Percentiles rank a stretch among this genome's conserved stretches.
Evolutionary conservation across 352 stramenopile genomes (phyloP).

Genomic region (Phytophthora ramorum): DNA sequence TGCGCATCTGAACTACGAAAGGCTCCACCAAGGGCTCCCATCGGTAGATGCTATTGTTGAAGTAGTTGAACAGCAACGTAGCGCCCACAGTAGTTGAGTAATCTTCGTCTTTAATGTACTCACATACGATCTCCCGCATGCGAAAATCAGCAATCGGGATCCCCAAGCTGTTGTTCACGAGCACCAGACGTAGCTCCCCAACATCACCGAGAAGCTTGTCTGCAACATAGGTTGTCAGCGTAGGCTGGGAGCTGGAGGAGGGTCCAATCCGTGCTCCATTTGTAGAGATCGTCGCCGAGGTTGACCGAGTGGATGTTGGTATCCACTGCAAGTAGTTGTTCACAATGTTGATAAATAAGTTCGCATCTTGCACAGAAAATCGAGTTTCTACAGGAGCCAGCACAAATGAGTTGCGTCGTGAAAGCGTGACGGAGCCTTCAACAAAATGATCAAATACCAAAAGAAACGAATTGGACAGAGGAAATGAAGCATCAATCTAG

Average conservation of each 20-base stretch:
- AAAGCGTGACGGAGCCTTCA: constrained; percentile 57
- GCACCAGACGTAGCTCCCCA: constrained; percentile 80
- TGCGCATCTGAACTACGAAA: constrained; percentile 80
- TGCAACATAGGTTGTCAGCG: constrained; percentile 48
- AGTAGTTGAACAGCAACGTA: constrained; percentile 88
- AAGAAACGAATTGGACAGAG: constrained; percentile 82
- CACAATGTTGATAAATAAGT: constrained; percentile 84
- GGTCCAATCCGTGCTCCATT: constrained; percentile 2
- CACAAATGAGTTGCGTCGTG: constrained; percentile 80
- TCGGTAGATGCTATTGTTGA: constrained; percentile 93
- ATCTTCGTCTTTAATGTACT: constrained; percentile 88
- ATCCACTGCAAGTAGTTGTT: constrained; percentile 86
- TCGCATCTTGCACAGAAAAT: constrained; percentile 87
- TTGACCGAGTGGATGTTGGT: constrained; percentile 26
- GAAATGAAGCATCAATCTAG: constrained; percentile 87
- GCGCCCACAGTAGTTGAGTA: constrained; percentile 81
- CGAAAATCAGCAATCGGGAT: constrained; percentile 90
- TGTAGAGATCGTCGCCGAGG: constrained; percentile 11
- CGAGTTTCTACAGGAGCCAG: constrained; percentile 83
- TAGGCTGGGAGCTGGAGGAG: constrained; percentile 8
- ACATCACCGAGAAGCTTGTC: constrained; percentile 89
- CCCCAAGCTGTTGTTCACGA: constrained; percentile 90
- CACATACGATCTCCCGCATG: constrained; percentile 87
- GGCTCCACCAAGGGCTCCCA: constrained; percentile 89
- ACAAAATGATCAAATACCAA: constrained; percentile 87